phyloP scores from a whole-genome alignment of 768 basidiomycete species.

The Russula abietina region DNA sequence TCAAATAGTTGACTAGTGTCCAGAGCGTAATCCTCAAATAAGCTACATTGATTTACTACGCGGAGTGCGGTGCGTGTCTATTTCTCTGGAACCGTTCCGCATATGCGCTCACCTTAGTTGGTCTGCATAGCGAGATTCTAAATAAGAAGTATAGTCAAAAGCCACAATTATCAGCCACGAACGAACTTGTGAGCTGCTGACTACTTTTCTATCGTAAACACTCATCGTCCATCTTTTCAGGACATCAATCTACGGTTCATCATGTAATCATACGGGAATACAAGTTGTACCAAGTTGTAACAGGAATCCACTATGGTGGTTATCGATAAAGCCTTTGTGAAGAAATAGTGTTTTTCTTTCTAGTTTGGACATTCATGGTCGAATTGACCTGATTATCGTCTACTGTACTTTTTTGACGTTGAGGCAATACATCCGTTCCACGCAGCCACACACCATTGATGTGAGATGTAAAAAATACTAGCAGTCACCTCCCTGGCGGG shows the following conservation, averaged over 20 bases:
- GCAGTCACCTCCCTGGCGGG: slow-evolving; percentile 29
- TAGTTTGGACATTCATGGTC: not conserved
- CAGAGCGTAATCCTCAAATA: slow-evolving; percentile 37
- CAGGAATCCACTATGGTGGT: not conserved
- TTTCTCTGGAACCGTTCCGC: not conserved
- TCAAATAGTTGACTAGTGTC: not conserved
- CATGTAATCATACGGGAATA: slow-evolving; percentile 11
- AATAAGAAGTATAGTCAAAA: slow-evolving; percentile 60
- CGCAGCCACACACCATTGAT: too few relatives aligned
- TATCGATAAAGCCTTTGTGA: not conserved
- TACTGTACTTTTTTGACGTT: too few relatives aligned
- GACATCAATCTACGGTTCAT: slow-evolving; percentile 6
- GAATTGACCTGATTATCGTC: not conserved
- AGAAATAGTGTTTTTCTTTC: not conserved
- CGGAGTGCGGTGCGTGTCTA: slow-evolving; percentile 14
- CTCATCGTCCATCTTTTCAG: not conserved
- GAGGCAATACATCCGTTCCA: too few relatives aligned
- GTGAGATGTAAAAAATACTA: not conserved
- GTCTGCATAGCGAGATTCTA: slow-evolving; percentile 43
- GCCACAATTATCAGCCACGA: slow-evolving; percentile 68
- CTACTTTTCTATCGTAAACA: not conserved
- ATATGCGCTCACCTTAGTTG: not conserved
- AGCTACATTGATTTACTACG: slow-evolving; percentile 18
- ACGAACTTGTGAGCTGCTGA: slow-evolving; percentile 46
- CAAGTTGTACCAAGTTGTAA: not conserved